Conservation (phyloP, 202 grass and related monocot species). For the Panicum virgatum region DNA sequence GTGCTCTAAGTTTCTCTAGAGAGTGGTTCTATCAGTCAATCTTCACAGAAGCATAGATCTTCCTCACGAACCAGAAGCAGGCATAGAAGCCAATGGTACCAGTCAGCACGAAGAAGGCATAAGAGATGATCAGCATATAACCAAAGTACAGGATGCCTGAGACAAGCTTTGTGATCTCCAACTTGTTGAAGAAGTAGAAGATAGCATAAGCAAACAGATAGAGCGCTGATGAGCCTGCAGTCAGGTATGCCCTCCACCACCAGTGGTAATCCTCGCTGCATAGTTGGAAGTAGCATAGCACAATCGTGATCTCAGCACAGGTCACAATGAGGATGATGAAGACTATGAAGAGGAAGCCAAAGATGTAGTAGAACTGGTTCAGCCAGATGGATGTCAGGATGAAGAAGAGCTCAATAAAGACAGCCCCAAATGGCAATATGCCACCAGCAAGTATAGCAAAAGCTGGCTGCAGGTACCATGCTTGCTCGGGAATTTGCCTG, state of each 20-base stretch:
- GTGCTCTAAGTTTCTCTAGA: constrained; percentile 36
- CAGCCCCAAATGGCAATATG: constrained; percentile 87
- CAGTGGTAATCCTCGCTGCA: constrained; percentile 94
- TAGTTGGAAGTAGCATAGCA: constrained; percentile 94
- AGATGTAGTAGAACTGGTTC: constrained; percentile 97
- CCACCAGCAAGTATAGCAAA: constrained; percentile 91
- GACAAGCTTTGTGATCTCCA: constrained; percentile 94
- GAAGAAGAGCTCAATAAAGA: constrained; percentile 96
- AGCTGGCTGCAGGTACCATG: constrained; percentile 87
- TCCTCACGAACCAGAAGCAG: constrained; percentile 91
- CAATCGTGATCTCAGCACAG: constrained; percentile 89
- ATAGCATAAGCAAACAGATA: constrained; percentile 88
- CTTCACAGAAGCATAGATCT: constrained; percentile 90
- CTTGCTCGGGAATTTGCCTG: constrained; percentile 86
- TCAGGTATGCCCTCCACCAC: constrained; percentile 95
- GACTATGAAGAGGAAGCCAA: constrained; percentile 93
- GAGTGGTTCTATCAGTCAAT: constrained; percentile 66
- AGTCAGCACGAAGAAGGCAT: constrained; percentile 90
- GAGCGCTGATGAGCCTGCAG: constrained; percentile 76
- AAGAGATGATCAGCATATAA: constrained; percentile 90
- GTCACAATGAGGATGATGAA: constrained; percentile 85
- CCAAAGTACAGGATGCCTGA: constrained; percentile 93
- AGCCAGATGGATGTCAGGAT: constrained; percentile 94
- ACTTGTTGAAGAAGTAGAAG: constrained; percentile 95
- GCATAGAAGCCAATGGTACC: constrained; percentile 92